Evolutionary conservation across 805 yeast genomes (phyloP).

Genomic region (Hyphopichia homilentoma): DNA sequence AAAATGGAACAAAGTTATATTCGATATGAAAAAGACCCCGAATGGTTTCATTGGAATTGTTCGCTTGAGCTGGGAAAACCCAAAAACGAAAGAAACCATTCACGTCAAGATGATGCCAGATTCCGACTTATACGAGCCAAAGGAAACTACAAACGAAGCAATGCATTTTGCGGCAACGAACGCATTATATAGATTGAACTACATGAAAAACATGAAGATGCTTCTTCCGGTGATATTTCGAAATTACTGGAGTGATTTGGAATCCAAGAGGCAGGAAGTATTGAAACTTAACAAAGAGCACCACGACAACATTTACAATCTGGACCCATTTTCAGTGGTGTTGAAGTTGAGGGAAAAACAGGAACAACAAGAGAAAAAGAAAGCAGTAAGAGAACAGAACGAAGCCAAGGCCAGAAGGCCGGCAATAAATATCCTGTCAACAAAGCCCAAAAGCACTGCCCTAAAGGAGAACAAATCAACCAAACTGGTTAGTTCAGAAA

Average conservation of each 20-base stretch:
- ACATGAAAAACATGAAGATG: slow-evolving; percentile 80
- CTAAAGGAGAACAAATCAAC: slow-evolving; percentile 7
- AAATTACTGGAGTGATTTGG: slow-evolving; percentile 72
- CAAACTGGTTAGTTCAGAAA: slow-evolving; percentile 2
- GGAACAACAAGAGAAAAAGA: slow-evolving; percentile 44
- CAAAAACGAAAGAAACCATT: slow-evolving; percentile 71
- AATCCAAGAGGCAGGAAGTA: slow-evolving; percentile 51
- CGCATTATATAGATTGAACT: slow-evolving; percentile 75
- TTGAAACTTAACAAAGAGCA: slow-evolving; percentile 41
- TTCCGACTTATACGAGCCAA: slow-evolving; percentile 51
- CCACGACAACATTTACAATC: slow-evolving; percentile 53
- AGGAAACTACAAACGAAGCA: slow-evolving; percentile 84
- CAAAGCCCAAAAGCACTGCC: slow-evolving; percentile 6
- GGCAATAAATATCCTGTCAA: slow-evolving; percentile 40
- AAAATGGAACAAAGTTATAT: slow-evolving; percentile 85
- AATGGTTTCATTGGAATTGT: slow-evolving; percentile 66
- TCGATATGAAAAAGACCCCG: slow-evolving; percentile 53
- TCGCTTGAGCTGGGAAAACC: slow-evolving; percentile 66
- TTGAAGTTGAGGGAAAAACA: slow-evolving; percentile 52
- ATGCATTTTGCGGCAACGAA: slow-evolving; percentile 88
- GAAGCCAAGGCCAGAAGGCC: slow-evolving; percentile 50
- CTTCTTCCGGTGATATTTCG: slow-evolving; percentile 82
- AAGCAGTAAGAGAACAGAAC: slow-evolving; percentile 41
- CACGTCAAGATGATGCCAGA: slow-evolving; percentile 53
- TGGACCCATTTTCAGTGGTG: slow-evolving; percentile 73